Conservation (phyloP, 306 rosid genomes). For the cucumber (Cucumis sativus) region DNA sequence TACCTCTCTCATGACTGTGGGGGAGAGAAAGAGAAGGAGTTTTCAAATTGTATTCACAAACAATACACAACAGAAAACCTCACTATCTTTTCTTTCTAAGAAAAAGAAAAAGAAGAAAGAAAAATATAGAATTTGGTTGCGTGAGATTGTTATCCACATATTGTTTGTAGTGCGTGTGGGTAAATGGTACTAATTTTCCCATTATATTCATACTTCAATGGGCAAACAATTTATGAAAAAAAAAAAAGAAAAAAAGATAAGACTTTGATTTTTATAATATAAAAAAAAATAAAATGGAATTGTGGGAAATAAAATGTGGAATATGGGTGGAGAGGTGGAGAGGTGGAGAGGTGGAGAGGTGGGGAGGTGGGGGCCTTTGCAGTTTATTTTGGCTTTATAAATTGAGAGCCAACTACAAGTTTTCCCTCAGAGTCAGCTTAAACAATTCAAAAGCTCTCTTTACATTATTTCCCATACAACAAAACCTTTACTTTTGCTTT, state of each 20-base stretch:
- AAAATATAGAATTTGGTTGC: not conserved
- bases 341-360: not conserved
- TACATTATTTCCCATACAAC: not conserved
- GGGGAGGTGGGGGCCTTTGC: constrained; percentile 10
- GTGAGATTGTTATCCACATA: constrained; percentile 13
- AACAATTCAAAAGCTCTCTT: not conserved
- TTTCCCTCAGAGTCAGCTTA: not conserved
- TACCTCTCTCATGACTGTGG: not conserved
- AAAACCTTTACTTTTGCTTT: too few relatives aligned
- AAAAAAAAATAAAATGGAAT: not conserved
- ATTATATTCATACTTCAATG: not conserved
- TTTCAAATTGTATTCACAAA: not conserved
- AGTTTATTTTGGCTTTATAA: constrained; percentile 10
- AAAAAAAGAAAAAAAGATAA: not conserved
- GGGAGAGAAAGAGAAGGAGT: not conserved
- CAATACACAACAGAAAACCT: constrained; percentile 7
- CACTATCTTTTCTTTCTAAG: not conserved
- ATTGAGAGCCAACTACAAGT: not conserved
- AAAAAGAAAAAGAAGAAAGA: too few relatives aligned
- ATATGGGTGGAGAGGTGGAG: not conserved
- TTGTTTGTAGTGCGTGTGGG: constrained; percentile 12
- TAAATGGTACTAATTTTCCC: not conserved
- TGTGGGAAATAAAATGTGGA: too few relatives aligned
- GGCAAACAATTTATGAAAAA: not conserved
- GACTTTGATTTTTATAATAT: not conserved